Evolutionary conservation across 495 filamentous ascomycete species (phyloP).

Genomic region (Lasiosphaeria hispida): DNA sequence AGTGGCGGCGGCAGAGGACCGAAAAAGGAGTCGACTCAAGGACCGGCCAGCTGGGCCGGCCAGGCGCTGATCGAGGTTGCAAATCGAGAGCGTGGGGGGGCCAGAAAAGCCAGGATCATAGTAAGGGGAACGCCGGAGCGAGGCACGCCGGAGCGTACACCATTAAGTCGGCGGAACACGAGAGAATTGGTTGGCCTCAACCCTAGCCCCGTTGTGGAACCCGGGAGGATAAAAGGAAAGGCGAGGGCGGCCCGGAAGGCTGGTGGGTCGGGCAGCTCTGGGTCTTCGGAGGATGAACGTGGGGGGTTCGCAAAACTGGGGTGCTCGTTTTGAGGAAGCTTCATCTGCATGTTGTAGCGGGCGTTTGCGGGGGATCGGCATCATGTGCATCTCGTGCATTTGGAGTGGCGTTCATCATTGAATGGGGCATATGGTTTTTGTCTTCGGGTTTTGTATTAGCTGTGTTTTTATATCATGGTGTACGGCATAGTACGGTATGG

Average conservation of each 20-base stretch:
- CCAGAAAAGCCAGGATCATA: slow-evolving; percentile 20
- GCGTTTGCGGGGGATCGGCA: too few relatives aligned
- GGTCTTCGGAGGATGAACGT: slow-evolving; percentile 16
- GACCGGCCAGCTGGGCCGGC: background rate
- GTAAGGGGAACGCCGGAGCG: slow-evolving; percentile 5
- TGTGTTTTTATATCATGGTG: too few relatives aligned
- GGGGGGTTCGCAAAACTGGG: slow-evolving; percentile 21
- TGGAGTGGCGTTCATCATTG: too few relatives aligned
- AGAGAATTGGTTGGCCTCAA: slow-evolving; percentile 14
- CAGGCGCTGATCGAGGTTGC: slow-evolving; percentile 25
- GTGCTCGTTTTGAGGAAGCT: slow-evolving; percentile 30
- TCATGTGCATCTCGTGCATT: too few relatives aligned
- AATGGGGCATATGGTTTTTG: too few relatives aligned
- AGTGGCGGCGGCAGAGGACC: slow-evolving; percentile 22
- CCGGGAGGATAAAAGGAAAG: slow-evolving; percentile 23
- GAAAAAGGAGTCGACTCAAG: background rate
- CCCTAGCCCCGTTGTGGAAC: background rate
- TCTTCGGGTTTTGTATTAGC: too few relatives aligned
- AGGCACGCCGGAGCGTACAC: slow-evolving; percentile 11
- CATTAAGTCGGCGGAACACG: slow-evolving; percentile 19
- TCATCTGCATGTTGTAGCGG: background rate
- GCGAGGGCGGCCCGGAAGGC: slow-evolving; percentile 20
- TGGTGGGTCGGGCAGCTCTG: slow-evolving; percentile 11
- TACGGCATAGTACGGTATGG: too few relatives aligned
- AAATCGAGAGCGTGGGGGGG: background rate